These are phyloP conservation scores for Massariosphaeria phaeospora DNA, from an alignment of 495 filamentous ascomycete species.

Conservation along the genomic window DNA sequence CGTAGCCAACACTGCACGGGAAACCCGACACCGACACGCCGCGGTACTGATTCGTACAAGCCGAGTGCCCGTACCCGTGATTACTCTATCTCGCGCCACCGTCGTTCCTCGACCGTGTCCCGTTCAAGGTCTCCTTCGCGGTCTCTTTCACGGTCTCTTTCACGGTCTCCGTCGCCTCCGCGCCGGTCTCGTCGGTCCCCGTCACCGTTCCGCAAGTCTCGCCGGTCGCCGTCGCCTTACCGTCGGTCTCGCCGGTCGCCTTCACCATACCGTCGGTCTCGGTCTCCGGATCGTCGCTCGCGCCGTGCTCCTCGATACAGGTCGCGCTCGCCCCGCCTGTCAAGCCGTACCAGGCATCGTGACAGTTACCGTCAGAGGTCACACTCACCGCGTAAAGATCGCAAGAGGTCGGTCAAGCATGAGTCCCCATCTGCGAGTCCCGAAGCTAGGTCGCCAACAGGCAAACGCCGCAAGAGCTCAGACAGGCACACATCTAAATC, in stretches of 20 bases:
- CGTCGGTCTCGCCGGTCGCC: constrained; percentile 15
- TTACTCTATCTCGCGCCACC: not conserved
- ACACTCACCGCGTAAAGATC: no score
- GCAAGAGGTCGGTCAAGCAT: no score
- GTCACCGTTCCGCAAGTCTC: not conserved
- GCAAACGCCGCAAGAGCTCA: no score
- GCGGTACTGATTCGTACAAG: not conserved
- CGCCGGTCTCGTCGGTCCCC: constrained; percentile 4
- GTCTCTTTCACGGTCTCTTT: no score
- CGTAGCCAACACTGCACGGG: not conserved
- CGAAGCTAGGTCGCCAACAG: no score
- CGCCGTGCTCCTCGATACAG: not conserved
- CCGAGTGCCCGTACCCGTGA: not conserved
- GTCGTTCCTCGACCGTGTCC: not conserved
- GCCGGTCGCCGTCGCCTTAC: not conserved
- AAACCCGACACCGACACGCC: not conserved
- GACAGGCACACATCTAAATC: constrained; percentile 26
- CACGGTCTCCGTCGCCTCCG: not conserved
- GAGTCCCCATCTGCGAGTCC: no score
- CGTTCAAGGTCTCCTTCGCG: constrained; percentile 7
- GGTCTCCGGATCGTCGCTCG: constrained; percentile 7
- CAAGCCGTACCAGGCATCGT: no score
- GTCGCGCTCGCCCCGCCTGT: no score
- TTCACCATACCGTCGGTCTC: constrained; percentile 1
- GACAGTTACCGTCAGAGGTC: no score